These are phyloP conservation scores for Cladosporium sp. DNA, from an alignment of 2,329 filamentous ascomycete genomes.

Conservation along the genomic window DNA sequence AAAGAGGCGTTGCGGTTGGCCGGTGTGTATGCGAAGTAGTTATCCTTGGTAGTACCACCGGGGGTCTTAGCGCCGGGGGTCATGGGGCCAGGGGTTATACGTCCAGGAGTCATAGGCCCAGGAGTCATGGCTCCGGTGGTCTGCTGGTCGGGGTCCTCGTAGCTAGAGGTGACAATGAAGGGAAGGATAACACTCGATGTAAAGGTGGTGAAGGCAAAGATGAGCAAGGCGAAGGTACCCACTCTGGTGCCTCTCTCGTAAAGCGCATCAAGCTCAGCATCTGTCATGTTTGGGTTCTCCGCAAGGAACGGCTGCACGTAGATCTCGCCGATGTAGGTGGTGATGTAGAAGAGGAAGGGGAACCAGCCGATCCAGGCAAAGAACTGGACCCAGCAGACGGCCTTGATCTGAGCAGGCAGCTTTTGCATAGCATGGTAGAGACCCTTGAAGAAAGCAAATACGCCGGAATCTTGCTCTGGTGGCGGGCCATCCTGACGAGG, in stretches of 20 bases:
- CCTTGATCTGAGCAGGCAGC: slow-evolving; percentile 77
- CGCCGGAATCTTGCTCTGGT: slow-evolving; percentile 60
- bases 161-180: slow-evolving; percentile 81
- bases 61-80: slow-evolving; percentile 25
- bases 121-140: slow-evolving; percentile 38
- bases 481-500: slow-evolving; percentile 70
- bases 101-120: slow-evolving; percentile 42
- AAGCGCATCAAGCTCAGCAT: slow-evolving; percentile 71
- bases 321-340: slow-evolving; percentile 89
- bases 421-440: slow-evolving; percentile 75
- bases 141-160: slow-evolving; percentile 47
- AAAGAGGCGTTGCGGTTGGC: slow-evolving; percentile 12
- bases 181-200: slow-evolving; percentile 79
- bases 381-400: slow-evolving; percentile 65
- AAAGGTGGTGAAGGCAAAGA: slow-evolving; percentile 86
- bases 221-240: slow-evolving; percentile 83
- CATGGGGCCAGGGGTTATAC: slow-evolving; percentile 23
- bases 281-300: slow-evolving; percentile 73
- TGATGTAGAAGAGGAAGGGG: slow-evolving; percentile 87
- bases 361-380: slow-evolving; percentile 96
- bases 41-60: slow-evolving; percentile 21
- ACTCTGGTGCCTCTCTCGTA: slow-evolving; percentile 85
- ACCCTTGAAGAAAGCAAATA: slow-evolving; percentile 76
- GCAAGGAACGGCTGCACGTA: slow-evolving; percentile 82
- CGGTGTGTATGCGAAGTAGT: slow-evolving; percentile 30